Evolutionary conservation across 306 rosid genomes (phyloP).

Genomic region (Lablab purpureus): DNA sequence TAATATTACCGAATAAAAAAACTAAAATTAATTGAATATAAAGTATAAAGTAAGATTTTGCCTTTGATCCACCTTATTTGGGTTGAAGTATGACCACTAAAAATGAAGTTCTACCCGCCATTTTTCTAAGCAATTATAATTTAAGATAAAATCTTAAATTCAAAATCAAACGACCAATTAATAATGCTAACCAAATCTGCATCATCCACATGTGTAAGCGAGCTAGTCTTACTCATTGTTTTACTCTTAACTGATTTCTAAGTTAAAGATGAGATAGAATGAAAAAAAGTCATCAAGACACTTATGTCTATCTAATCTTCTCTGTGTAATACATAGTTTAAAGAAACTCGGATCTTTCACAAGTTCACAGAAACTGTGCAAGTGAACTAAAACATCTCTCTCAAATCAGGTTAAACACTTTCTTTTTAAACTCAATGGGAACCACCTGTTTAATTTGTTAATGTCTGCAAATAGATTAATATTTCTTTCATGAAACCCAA

Average conservation of each 20-base stretch:
- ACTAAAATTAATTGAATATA: too few species aligned
- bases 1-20: too few species aligned
- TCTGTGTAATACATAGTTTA: too few species aligned
- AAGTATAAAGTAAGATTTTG: background rate
- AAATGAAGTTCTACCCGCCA: background rate
- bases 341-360: background rate
- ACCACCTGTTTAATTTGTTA: background rate
- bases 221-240: background rate
- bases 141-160: background rate
- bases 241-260: background rate
- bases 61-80: too few species aligned
- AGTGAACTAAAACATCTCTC: background rate
- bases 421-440: background rate
- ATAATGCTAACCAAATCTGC: background rate
- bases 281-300: background rate
- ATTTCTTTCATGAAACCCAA: constrained; percentile 5
- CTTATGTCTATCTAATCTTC: too few species aligned
- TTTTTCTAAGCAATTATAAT: background rate
- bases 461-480: background rate
- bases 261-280: background rate
- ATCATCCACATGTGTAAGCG: background rate
- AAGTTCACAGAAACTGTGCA: background rate
- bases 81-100: too few species aligned
- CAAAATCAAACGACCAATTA: background rate
- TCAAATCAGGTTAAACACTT: background rate